These are phyloP conservation scores for Chrysosporium queenslandicum DNA, from an alignment of 2,329 filamentous ascomycete genomes.

Conservation along the genomic window DNA sequence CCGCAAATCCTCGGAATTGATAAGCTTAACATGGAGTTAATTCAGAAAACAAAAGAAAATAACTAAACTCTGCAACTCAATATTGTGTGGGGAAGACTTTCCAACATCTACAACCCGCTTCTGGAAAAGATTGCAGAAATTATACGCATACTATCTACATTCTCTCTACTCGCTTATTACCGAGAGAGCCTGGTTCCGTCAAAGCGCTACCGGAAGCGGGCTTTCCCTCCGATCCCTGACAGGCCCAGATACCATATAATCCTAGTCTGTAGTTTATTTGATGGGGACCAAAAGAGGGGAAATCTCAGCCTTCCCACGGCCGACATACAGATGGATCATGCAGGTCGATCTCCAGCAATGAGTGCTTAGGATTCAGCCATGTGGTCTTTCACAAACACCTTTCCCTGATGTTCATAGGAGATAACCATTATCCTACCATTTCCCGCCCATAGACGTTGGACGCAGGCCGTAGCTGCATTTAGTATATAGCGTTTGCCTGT, in stretches of 20 bases:
- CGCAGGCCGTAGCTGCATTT: too few species aligned
- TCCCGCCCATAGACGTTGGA: too few species aligned
- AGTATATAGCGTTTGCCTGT: too few species aligned
- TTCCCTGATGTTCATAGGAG: too few species aligned
- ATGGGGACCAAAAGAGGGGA: background rate
- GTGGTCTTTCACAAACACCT: background rate
- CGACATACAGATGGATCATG: background rate
- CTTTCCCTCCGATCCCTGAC: slow-evolving; percentile 8
- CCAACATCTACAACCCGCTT: background rate
- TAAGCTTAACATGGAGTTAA: too few species aligned
- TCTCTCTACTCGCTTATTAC: too few species aligned
- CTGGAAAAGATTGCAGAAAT: too few species aligned
- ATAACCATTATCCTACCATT: too few species aligned
- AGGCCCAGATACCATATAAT: background rate
- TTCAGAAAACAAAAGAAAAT: too few species aligned
- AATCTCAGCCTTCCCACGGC: background rate
- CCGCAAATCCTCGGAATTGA: too few species aligned
- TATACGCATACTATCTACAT: too few species aligned
- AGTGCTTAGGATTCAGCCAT: slow-evolving; percentile 5
- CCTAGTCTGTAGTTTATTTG: background rate
- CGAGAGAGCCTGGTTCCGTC: background rate
- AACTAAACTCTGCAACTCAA: too few species aligned
- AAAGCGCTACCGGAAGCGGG: slow-evolving; percentile 1
- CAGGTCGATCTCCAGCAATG: slow-evolving; percentile 4
- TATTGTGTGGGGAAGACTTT: background rate